Evolutionary conservation across 768 basidiomycete genomes (phyloP), one percentile per base, ranked within the genome.

Genomic region (Fibroporia radiculosa): DNA sequence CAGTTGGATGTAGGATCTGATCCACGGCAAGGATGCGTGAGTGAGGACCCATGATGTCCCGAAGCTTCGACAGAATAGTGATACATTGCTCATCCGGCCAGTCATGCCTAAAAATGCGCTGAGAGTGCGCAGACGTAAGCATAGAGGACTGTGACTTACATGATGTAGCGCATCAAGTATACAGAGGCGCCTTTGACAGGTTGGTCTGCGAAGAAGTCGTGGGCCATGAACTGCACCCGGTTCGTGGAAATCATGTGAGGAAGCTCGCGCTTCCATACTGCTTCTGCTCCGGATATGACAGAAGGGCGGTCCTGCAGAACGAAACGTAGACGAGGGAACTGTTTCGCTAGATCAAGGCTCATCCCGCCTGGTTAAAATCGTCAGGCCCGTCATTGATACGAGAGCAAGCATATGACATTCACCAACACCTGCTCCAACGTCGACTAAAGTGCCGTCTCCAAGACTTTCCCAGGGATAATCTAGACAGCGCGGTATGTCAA

Each of bases 261-360:
- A 22, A 40, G 33, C 23, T 48, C 43, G 8, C 25, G 32, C 42
- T 42, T 20, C 47, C 50, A 52, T 3, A 52, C 25, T 2, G 13
- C 38, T 25, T 32, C 18, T 0, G 52, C 56, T 19, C 45, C 27
- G 23, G 42, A 43, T 3, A 56, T 46, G 0, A 49, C 50, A 2
- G 49, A 42, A 3, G 45, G 36, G 6, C 54, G 44, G 36, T 59
- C 57, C 29, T 59, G 54, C 24, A 53, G 39, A 5, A 57, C 42
- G 40, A 56, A 51, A 3, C 48, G 23, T 23, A 57, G 32, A 11
- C 52, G 27, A 5, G 46, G 49, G 36, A 50, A 49, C 14, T 34
- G 44, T 45, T 48, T 51, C 29, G 45, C 40, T 14, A 57, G 27
- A 16, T 48, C 50, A 6, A 48, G 40, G 31, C 47, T 35, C 39